These are phyloP conservation scores for Xylaria sp. DNA, from an alignment of 2,329 filamentous ascomycete species.

Conservation along the genomic window DNA sequence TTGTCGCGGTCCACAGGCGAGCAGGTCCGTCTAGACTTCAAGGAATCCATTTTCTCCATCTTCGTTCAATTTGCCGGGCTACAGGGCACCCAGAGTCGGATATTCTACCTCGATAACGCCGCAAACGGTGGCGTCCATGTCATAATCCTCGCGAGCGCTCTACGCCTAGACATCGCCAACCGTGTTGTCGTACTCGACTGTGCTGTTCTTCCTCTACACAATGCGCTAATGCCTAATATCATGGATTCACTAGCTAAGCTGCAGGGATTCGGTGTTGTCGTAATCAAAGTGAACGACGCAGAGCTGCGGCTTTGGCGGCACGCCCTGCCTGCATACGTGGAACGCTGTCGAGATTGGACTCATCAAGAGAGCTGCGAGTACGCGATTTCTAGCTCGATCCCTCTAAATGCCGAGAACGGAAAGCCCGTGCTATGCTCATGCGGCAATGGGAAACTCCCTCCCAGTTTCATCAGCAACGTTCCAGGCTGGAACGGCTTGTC, in stretches of 20 bases:
- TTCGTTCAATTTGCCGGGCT: conserved; percentile 57
- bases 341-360: conserved; percentile 60
- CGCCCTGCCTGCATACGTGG: conserved; percentile 55
- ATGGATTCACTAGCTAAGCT: background rate
- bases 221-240: conserved; percentile 45
- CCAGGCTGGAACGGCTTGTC: conserved; percentile 54
- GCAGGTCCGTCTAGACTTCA: conserved; percentile 56
- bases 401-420: conserved; percentile 51
- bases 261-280: conserved; percentile 46
- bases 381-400: conserved; percentile 48
- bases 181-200: conserved; percentile 58
- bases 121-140: conserved; percentile 42
- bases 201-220: conserved; percentile 55
- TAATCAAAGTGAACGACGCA: conserved; percentile 56
- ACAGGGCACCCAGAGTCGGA: conserved; percentile 55
- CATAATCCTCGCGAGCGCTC: conserved; percentile 53
- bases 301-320: conserved; percentile 66
- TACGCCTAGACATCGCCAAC: conserved; percentile 57
- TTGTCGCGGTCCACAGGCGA: conserved; percentile 39
- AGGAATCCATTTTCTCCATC: conserved; percentile 59
- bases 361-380: conserved; percentile 58
- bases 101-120: conserved; percentile 55
- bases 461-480: conserved; percentile 50
- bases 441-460: conserved; percentile 55
- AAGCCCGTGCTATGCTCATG: conserved; percentile 55